Evolutionary conservation across 371 early-diverging fungal species (phyloP), one percentile per base, ranked within the genome.

Genomic region (Blakeslea trispora): DNA sequence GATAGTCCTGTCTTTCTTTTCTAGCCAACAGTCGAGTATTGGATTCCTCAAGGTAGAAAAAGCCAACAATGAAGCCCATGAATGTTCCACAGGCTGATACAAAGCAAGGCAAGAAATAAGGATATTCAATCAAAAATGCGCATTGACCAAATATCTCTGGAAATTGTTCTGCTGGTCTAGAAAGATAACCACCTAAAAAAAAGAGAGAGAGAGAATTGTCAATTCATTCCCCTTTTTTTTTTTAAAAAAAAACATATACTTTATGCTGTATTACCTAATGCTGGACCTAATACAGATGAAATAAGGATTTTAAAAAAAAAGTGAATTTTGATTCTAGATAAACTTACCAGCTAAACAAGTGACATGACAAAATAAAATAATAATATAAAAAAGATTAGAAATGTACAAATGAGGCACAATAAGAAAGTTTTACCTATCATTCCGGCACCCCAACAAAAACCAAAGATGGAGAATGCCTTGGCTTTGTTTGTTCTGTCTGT

Each of bases 71-170:
- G 28, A 87, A 82, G 2, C 93, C 94, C 42, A 83, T 55, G 14
- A 87, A 39, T 14, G 86, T 80, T 4, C 91, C 77, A 13, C 77
- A 50, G 4, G 91, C 77, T 11, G 90, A 83, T 5, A 91, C 75
- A 34, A 89, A 65, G 57, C 95, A 96, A 0, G 97, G 97, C 11
- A 96, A 82, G 48, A 92, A 83, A 68, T 94, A 95, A 1, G 95
- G 95, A 55, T 85, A 91, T 1, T 69, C 65, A 19, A 66, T 74
- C 32, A 95, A 82, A 46, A 95, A 78, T 17, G 55, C 51, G 54
- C 68, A 75, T 31, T 75, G 46, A 8, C 89, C 90, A 76, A 95
- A 94, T 4, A 87, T 41, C 3, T 45, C 47, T 0, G 95, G 93
- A 42, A 83, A 91, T 24, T 83, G 78, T 9, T 79, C 73, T 0